Base-by-base conservation (phyloP, 2,329 filamentous ascomycete genomes). In the Diaporthe sp. region DNA sequence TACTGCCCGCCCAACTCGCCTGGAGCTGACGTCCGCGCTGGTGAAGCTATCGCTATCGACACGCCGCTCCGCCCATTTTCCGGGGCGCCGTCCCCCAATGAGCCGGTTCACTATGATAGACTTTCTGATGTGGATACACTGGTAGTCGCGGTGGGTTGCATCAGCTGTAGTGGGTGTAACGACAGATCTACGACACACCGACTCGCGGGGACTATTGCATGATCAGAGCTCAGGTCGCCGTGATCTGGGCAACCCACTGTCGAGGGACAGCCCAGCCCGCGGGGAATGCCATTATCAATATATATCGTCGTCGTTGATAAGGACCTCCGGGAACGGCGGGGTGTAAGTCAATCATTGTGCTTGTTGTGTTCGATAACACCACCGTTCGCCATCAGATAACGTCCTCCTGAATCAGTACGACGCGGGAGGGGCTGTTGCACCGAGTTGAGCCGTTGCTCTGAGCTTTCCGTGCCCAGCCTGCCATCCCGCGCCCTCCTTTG, bases 121-220 rank as follows among this genome's bases (percentile, higher is more conserved):
- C 3, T 68, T 68, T 53, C 49, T 5, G 49, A 28, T 53, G 65
- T 53, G 65, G 65, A 68, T 46, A 68, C 49, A 19, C 31, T 39
- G 37, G 46, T 55, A n/a, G 31, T 68, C 22, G 62, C 34, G 46
- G 65, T 68, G 65, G 65, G 65, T 68, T 68, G 65, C 65, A 68
- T 68, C 65, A 19, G 31, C 22, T 25, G 46, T 68, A 49, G 65
- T 68, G 65, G 22, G 49, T 68, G 65, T 37, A 68, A 68, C 65
- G 46, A 68, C 46, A 68, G 65, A 68, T 68, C 65, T 68, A 53
- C 46, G 22, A 39, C 46, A 68, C 44, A 68, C 65, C 65, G 65
- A 68, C 65, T 68, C 65, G 65, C 46, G 65, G 31, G 65, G 65
- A 28, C 34, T 37, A 68, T 53, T 68, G 65, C 65, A 68, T 68